Conservation (phyloP, 805 yeast species). For the Sungouiella blattae region DNA sequence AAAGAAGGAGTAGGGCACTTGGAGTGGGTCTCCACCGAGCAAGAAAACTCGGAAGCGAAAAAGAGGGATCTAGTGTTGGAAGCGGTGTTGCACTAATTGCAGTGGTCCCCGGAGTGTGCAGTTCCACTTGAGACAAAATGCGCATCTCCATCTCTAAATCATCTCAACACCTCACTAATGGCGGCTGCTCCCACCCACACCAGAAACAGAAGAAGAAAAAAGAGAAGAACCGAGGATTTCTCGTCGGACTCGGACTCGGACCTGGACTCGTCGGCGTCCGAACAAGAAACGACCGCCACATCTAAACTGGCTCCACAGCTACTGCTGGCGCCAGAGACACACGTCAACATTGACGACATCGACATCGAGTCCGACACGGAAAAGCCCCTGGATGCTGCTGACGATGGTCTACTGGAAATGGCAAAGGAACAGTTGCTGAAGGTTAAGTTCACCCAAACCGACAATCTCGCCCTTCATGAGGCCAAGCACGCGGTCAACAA, state of each 20-base stretch:
- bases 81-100: too few relatives aligned
- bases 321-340: slow-evolving; percentile 12
- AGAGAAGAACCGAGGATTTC: slow-evolving; percentile 79
- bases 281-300: slow-evolving; percentile 4
- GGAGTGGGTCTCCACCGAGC: too few relatives aligned
- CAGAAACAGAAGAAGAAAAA: slow-evolving; percentile 56
- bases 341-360: slow-evolving; percentile 29
- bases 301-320: neutral
- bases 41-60: too few relatives aligned
- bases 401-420: slow-evolving; percentile 15
- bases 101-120: too few relatives aligned
- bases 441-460: slow-evolving; percentile 25
- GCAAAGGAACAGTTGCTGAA: slow-evolving; percentile 16
- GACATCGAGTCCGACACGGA: slow-evolving; percentile 26
- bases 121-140: too few relatives aligned
- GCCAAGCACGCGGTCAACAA: slow-evolving; percentile 21
- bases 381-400: slow-evolving; percentile 5
- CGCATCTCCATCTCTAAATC: too few relatives aligned
- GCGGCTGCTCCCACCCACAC: slow-evolving; percentile 11
- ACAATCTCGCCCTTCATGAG: slow-evolving; percentile 14
- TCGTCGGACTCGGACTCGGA: slow-evolving; percentile 52
- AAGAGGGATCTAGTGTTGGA: too few relatives aligned
- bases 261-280: slow-evolving; percentile 22
- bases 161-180: too few relatives aligned
- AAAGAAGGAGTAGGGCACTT: slow-evolving; percentile 2